Conservation (phyloP, 108 stramenopile species). For the Conticribra guillardii region DNA sequence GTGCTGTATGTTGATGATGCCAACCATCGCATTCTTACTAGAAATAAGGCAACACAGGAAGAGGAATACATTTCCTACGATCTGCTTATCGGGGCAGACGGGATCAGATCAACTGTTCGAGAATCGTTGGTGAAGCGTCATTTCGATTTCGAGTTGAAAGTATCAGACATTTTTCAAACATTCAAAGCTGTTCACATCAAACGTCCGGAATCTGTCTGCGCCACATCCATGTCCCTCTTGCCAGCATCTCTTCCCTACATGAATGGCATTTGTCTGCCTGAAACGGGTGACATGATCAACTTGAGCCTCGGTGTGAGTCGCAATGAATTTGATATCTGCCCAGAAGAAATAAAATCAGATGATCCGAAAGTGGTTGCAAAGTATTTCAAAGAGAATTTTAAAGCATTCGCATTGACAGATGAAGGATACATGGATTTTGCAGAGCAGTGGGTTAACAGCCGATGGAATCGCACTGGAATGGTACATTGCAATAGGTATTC, state of each 20-base stretch:
- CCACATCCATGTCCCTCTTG: conserved; percentile 28
- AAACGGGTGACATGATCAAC: conserved; percentile 55
- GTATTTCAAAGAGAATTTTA: conserved; percentile 55
- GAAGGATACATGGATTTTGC: conserved; percentile 50
- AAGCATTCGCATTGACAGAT: conserved; percentile 50
- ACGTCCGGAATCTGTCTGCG: conserved; percentile 16
- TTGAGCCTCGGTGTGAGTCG: conserved; percentile 41
- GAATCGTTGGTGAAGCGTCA: conserved; percentile 58
- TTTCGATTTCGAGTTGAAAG: conserved; percentile 50
- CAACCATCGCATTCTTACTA: conserved; percentile 51
- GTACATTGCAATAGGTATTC: conserved; percentile 64
- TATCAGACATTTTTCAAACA: conserved; percentile 52
- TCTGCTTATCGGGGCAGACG: conserved; percentile 62
- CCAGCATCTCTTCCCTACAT: conserved; percentile 40
- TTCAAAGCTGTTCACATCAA: conserved; percentile 66
- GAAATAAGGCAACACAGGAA: conserved; percentile 32
- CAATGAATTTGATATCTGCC: conserved; percentile 22
- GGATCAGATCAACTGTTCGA: conserved; percentile 55
- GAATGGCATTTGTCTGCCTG: conserved; percentile 57
- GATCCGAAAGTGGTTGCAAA: conserved; percentile 49
- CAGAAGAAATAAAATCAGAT: conserved; percentile 47
- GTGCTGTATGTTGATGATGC: conserved; percentile 52
- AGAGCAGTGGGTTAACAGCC: conserved; percentile 55
- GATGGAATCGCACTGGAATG: conserved; percentile 62
- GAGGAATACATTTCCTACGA: conserved; percentile 60